Conservation (phyloP, 2,329 filamentous ascomycete genomes). For the Parafenestella ontariensis region DNA sequence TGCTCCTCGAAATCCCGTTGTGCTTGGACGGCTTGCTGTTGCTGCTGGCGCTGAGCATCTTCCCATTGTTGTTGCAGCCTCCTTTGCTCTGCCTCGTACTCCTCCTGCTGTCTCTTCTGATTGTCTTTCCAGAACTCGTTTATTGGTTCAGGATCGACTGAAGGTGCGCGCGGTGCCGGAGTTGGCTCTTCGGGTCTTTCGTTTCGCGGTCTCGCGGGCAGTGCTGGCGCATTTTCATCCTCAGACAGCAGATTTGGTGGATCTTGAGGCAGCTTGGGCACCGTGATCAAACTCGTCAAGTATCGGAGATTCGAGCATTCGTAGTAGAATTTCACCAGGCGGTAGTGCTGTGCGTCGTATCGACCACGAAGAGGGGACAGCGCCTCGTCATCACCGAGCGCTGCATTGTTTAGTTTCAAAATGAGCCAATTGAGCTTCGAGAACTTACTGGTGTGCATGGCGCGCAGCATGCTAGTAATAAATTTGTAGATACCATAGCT, state of each 20-base stretch:
- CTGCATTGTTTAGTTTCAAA: slow-evolving; percentile 50
- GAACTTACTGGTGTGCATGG: slow-evolving; percentile 89
- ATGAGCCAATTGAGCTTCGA: neutral
- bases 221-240: slow-evolving; percentile 77
- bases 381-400: slow-evolving; percentile 91
- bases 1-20: slow-evolving; percentile 98
- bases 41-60: slow-evolving; percentile 78
- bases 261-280: slow-evolving; percentile 93
- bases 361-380: slow-evolving; percentile 84
- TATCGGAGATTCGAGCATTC: slow-evolving; percentile 98
- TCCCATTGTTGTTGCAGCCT: slow-evolving; percentile 88
- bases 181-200: slow-evolving; percentile 70
- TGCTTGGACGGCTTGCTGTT: slow-evolving; percentile 81
- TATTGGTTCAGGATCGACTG: slow-evolving; percentile 90
- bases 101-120: slow-evolving; percentile 86
- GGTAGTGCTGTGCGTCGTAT: slow-evolving; percentile 96
- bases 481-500: slow-evolving; percentile 99
- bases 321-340: slow-evolving; percentile 97
- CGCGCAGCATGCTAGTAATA: slow-evolving; percentile 97
- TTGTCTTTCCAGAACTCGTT: slow-evolving; percentile 98
- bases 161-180: slow-evolving; percentile 70
- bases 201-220: slow-evolving; percentile 76
- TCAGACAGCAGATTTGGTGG: slow-evolving; percentile 87
- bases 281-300: slow-evolving; percentile 92
- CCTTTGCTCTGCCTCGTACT: slow-evolving; percentile 93